Base-by-base conservation (phyloP, 2,329 filamentous ascomycete genomes). In the Tothia fuscella region DNA sequence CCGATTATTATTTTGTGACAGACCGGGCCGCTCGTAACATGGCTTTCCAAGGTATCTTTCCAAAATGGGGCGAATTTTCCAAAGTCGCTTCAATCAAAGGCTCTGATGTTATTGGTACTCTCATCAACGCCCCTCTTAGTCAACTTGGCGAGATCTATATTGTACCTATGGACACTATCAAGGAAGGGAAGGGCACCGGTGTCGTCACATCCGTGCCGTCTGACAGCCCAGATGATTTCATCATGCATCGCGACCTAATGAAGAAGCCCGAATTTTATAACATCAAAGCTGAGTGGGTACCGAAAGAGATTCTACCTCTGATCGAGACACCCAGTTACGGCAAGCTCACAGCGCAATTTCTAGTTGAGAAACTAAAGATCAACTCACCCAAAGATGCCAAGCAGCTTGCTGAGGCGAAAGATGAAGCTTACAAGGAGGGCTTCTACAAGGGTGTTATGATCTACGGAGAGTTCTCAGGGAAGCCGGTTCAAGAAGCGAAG, bases 191-290 rank as follows among this genome's bases (percentile, higher is more conserved):
- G 70, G 91, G 91, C 56, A 98, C 91, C 17, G 91, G 88, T 57
- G 88, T 98, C 29, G 91, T 98, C 37, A 93, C 88, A 1, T 96
- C 77, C 30, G 91, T 98, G 12, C 91, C 91, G 16, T 95, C 87
- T 2, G 91, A 98, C 66, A 93, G 84, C 44, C 86, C 91, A 1
- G 91, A 98, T 57, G 91, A 98, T 58, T 98, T 81, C 60, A 87
- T 87, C 33, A 98, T 87, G 22, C 72, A 89, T 31, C 73, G 76
- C 34, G 91, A 98, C 49, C 73, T 98, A 46, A 76, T 78, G 29
- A 96, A 96, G 72, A 98, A 98, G 70, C 76, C 89, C 1, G 89
- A 93, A 6, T 96, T 85, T 68, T 94, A 98, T 62, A 82, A 83
- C 39, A 96, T 98, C 58, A 74, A 94, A 67, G 91, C 93, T 65